Conservation (phyloP, 2,329 filamentous ascomycete species). For the Aspergillus sp. region DNA sequence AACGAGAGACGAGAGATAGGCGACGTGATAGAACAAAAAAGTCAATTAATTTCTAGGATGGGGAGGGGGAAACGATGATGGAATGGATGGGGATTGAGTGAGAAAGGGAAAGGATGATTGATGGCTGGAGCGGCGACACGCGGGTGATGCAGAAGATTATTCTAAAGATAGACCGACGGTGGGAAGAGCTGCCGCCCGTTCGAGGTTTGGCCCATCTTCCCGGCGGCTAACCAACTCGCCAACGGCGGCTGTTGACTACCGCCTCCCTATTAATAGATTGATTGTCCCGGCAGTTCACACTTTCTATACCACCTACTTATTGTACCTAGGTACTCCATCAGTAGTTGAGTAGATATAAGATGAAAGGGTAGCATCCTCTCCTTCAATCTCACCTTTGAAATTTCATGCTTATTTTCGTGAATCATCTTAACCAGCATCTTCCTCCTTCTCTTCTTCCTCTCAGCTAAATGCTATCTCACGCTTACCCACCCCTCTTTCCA, state of each 20-base stretch:
- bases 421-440: too few relatives aligned
- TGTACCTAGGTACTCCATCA: too few relatives aligned
- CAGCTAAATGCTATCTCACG: too few relatives aligned
- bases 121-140: conserved; percentile 25
- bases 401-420: too few relatives aligned
- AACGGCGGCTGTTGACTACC: conserved; percentile 9
- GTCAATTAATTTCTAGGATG: conserved; percentile 8
- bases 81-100: conserved; percentile 15
- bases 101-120: conserved; percentile 22
- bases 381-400: too few relatives aligned
- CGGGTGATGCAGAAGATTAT: conserved; percentile 36
- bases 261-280: conserved; percentile 8
- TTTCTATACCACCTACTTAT: too few relatives aligned
- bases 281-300: too few relatives aligned
- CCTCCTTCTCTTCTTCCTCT: too few relatives aligned
- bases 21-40: conserved; percentile 3
- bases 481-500: too few relatives aligned
- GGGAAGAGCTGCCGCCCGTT: conserved; percentile 2
- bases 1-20: conserved; percentile 13
- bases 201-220: not conserved
- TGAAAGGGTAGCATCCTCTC: too few relatives aligned
- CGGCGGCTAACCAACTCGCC: conserved; percentile 6
- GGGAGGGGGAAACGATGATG: not conserved
- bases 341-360: too few relatives aligned
- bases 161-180: conserved; percentile 34